Evolutionary conservation across 345 rosid species (phyloP).

Genomic region (Citrus inodora): DNA sequence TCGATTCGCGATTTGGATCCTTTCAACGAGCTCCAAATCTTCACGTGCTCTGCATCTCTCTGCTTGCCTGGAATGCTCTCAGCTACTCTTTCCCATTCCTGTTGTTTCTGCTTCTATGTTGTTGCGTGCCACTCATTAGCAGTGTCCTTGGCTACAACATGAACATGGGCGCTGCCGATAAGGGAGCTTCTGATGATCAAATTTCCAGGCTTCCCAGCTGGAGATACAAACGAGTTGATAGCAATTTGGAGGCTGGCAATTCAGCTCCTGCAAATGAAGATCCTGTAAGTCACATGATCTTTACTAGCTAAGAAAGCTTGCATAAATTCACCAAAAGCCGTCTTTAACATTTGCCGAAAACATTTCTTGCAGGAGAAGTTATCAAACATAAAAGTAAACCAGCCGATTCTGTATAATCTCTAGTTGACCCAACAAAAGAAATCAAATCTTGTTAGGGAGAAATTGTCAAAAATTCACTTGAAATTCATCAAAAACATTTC

Average conservation of each 20-base stretch:
- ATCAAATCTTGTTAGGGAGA: not conserved
- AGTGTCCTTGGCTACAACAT: conserved; percentile 90
- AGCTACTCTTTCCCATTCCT: conserved; percentile 91
- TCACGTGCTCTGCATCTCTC: conserved; percentile 78
- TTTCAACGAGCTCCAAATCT: conserved; percentile 81
- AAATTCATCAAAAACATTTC: not conserved
- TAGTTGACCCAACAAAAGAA: not conserved
- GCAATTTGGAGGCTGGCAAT: conserved; percentile 27
- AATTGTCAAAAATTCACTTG: not conserved
- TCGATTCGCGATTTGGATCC: conserved; percentile 84
- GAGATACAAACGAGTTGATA: conserved; percentile 55
- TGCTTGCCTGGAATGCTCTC: conserved; percentile 91
- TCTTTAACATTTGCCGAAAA: too few relatives aligned
- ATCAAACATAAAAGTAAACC: not conserved
- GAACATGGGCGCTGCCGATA: conserved; percentile 72
- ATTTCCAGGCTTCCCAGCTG: conserved; percentile 77
- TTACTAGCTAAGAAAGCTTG: not conserved
- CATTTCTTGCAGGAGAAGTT: not conserved
- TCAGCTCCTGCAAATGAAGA: conserved; percentile 38
- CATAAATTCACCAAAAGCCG: too few relatives aligned
- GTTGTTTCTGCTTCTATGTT: conserved; percentile 81
- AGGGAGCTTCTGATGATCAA: conserved; percentile 92
- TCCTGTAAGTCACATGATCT: conserved; percentile 34
- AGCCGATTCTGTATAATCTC: too few relatives aligned
- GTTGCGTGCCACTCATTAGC: conserved; percentile 77